Conservation (phyloP, 306 rosid genomes). For the Castanea crenata region DNA sequence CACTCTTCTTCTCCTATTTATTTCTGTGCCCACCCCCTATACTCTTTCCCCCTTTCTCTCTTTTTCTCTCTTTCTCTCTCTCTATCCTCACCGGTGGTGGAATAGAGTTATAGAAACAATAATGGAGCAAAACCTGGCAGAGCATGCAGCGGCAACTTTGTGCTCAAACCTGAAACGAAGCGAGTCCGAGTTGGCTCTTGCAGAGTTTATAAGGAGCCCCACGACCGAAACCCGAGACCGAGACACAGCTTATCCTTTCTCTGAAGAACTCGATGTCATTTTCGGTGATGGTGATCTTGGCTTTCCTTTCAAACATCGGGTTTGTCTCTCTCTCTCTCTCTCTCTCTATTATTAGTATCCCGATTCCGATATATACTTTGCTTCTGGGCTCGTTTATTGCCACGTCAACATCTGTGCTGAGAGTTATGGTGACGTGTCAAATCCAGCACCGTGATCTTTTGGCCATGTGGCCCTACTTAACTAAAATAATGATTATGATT, state of each 20-base stretch:
- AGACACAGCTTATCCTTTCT: not conserved
- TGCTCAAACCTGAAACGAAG: conserved; percentile 32
- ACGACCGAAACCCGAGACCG: conserved; percentile 6
- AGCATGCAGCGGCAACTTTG: conserved; percentile 2
- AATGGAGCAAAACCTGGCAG: conserved; percentile 35
- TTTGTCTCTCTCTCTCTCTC: conserved; percentile 29
- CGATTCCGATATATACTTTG: no score
- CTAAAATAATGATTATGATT: no score
- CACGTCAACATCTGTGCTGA: not conserved
- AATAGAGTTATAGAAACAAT: not conserved
- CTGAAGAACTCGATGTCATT: conserved; percentile 29
- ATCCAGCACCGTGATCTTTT: not conserved
- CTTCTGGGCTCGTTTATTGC: not conserved
- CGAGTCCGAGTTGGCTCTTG: conserved; percentile 46
- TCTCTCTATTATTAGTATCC: not conserved
- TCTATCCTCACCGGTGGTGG: conserved; percentile 16
- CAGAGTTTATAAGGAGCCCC: conserved; percentile 30
- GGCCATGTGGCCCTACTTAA: no score
- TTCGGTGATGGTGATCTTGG: conserved; percentile 25
- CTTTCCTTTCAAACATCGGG: conserved; percentile 46
- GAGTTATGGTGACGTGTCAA: conserved; percentile 8
- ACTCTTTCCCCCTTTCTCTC: conserved; percentile 31
- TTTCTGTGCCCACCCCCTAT: conserved; percentile 14
- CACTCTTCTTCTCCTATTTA: conserved; percentile 27
- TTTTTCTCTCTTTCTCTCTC: not conserved